Evolutionary conservation across 2,329 filamentous ascomycete species (phyloP).

Genomic region (Claviceps paspali): DNA sequence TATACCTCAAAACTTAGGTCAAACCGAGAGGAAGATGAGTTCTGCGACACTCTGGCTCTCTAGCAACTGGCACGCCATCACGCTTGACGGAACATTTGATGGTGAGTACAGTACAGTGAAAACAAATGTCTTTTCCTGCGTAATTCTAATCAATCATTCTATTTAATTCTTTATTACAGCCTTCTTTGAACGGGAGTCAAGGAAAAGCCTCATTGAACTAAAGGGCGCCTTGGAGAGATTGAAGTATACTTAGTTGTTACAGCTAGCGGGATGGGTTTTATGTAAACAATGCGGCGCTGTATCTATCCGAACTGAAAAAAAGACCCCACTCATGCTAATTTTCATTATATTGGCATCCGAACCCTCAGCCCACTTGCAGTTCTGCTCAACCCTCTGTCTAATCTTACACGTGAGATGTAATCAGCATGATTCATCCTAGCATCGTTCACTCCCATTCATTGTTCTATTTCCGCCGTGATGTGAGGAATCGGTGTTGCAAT

Average conservation of each 20-base stretch:
- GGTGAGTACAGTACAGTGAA: slow-evolving; percentile 7
- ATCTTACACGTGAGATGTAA: too few relatives aligned
- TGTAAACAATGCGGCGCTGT: too few relatives aligned
- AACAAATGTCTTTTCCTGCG: not conserved
- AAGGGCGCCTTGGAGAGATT: slow-evolving; percentile 7
- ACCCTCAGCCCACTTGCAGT: too few relatives aligned
- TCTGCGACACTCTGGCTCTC: slow-evolving; percentile 10
- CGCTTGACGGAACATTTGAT: slow-evolving; percentile 10
- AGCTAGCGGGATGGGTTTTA: not conserved
- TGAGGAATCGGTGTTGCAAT: too few relatives aligned
- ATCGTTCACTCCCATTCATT: too few relatives aligned
- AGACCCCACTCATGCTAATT: too few relatives aligned
- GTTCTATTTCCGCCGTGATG: too few relatives aligned
- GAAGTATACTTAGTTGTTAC: slow-evolving; percentile 6
- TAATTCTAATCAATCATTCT: not conserved
- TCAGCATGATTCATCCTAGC: too few relatives aligned
- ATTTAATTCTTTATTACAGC: slow-evolving; percentile 3
- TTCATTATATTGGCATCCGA: too few relatives aligned
- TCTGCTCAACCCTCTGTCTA: too few relatives aligned
- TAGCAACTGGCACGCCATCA: slow-evolving; percentile 11
- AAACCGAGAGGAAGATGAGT: slow-evolving; percentile 1
- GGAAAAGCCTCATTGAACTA: slow-evolving; percentile 9
- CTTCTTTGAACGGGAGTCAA: slow-evolving; percentile 8
- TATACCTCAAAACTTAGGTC: slow-evolving; percentile 6
- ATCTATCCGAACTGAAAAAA: too few relatives aligned